Base-by-base conservation (phyloP, 805 yeast species). In the Ogataea degrootiae region DNA sequence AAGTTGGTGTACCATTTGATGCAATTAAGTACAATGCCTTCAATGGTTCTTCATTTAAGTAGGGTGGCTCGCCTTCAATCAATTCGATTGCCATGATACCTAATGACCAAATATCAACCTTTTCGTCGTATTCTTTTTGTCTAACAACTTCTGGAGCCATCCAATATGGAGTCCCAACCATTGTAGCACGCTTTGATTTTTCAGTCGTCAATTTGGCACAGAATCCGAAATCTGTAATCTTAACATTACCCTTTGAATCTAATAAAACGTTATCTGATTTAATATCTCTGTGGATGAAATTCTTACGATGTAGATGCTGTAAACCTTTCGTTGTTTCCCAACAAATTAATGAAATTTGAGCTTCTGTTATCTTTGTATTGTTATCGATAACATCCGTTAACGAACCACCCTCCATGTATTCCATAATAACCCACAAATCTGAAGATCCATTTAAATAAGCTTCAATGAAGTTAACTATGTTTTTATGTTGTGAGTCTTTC, bases 131-230 rank as follows among this genome's bases (percentile, higher is more conserved):
- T 62, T 91, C 97, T 65, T 90, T 91, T 57, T 95, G 81, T 17
- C 91, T 82, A 26, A 94, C 97, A 45, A 94, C 97, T 66, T 94
- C 99, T 1, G 99, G 99, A 0, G 99, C 99, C 99, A 94, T 94
- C 99, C 99, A 94, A 66, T 94, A 94, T 14, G 99, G 99, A 0
- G 99, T 94, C 15, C 99, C 99, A 16, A 94, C 99, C 96, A 94
- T 89, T 5, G 99, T 94, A 3, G 96, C 90, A 65, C 99, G 82
- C 66, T 92, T 91, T 46, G 86, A 73, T 54, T 87, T 85, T 46
- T 79, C 77, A 54, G 85, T 95, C 35, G 85, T 87, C 51, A 87
- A 76, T 67, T 91, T 96, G 0, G 99, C 99, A 70, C 99, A 94
- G 71, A 92, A 94, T 0, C 77, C 92, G 67, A 94, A 94, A 72